Evolutionary conservation across 768 basidiomycete species (phyloP), one percentile per base, ranked within the genome.

Genomic region (Leccinum subtestaceum): DNA sequence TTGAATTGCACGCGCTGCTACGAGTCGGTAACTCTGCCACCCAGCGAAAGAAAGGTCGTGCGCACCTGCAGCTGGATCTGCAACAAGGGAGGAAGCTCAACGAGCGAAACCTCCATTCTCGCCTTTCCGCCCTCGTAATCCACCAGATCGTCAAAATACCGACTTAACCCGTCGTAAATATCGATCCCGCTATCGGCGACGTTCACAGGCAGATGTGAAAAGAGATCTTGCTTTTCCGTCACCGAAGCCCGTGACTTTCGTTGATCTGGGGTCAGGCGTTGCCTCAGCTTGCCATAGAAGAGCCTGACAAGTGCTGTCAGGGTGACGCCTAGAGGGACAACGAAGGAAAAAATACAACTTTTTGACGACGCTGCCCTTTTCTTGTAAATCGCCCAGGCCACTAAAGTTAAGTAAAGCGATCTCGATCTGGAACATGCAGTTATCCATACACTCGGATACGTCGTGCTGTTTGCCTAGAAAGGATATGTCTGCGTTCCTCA

Each of bases 341-440:
- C 47, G 17, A 45, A n/a, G 11, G 25, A 23, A 19, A 7, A 43
- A 63, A 17, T 23, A 29, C 0, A 23, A 94, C 95, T 88, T 80
- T 74, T 95, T 93, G 49, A 97, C 88, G 10, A 96, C 80, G 61
- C 93, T 93, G 62, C 89, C 90, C 56, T 85, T 84, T 40, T 80
- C 79, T 61, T 77, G 79, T 21, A 75, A 71, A 10, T 70, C 78
- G 38, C 31, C 62, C 60, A 73, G 38, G 10, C 63, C 68, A 53
- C 84, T 84, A 60, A 94, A 89, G 66, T 90, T 90, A 40, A 93
- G 78, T 50, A 93, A 72, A 1, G 94, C 95, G 4, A 93, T 89
- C 74, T 99, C 97, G 53, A 98, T 94, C 74, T 98, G 97, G 76
- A 97, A 97, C 81, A 99, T 90, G 77, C 95, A 95, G 67, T 98